Evolutionary conservation across 1,139 yeast species (phyloP), one percentile per base, ranked within the genome.

Genomic region (Hansenula lynferdii): DNA sequence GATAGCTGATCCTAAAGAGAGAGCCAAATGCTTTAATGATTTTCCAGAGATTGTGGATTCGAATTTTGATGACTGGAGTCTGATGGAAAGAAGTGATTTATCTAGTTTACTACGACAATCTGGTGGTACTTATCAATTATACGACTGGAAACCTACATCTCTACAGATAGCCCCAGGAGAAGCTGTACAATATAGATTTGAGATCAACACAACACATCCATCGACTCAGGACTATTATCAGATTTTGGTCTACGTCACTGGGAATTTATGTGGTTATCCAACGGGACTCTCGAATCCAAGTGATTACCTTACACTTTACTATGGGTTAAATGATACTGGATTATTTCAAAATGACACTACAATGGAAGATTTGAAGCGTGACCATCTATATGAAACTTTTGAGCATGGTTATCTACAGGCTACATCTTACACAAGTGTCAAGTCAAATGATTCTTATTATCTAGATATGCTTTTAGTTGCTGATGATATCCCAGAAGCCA

Each of bases 181-280:
- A 17, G 18, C 27, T 12, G 12, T 31, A 2, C 27, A 31, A 8
- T 31, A 31, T n/a, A 23, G 28, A 17, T 31, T 20, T 8, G 20
- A 23, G 15, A 31, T 31, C 27, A 31, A 31, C 17, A 31, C 25
- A 16, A 31, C 27, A 22, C 27, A 33, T 25, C 35, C 29, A 14
- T 8, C 19, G 15, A 14, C 19, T 8, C 34, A 31, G 16, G 22
- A 23, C 6, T 64, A 62, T 43, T 77, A 72, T 52, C 76, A 80
- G 51, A 64, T 72, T 36, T 62, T 80, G 49, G 66, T 79, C 37
- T 79, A 77, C 45, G 47, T 80, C 6, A 74, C 83, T 17, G 86
- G 84, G 1, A 78, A 78, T 45, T 62, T 80, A 10, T 78, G 85
- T 48, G 51, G 60, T 8, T 64, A 72, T 41, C 85, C 86, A 0